These are phyloP conservation scores for Termitomyces sp. DNA, from an alignment of 768 basidiomycete genomes.

Conservation along the genomic window DNA sequence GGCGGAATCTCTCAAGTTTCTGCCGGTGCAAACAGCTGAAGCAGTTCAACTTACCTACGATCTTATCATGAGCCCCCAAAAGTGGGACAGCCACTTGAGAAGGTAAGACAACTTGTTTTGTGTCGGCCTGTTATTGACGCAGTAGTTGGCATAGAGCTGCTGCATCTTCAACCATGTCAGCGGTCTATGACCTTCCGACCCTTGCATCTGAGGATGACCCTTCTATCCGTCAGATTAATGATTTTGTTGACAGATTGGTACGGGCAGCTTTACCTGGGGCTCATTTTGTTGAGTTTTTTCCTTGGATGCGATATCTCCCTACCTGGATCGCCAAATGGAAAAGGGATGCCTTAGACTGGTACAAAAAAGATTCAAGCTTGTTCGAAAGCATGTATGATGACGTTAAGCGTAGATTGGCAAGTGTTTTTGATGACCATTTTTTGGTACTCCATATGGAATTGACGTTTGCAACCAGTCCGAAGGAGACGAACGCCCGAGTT, in stretches of 20 bases:
- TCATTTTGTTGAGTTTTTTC: background rate
- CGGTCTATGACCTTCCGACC: background rate
- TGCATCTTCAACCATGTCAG: background rate
- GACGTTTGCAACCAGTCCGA: too few species aligned
- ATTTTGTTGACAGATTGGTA: background rate
- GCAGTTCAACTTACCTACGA: constrained; percentile 22
- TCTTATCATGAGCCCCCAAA: constrained; percentile 17
- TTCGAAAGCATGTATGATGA: background rate
- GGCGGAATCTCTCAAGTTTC: constrained; percentile 15
- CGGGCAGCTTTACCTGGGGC: constrained; percentile 18
- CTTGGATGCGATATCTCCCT: background rate
- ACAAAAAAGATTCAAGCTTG: background rate
- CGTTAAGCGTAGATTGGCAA: background rate
- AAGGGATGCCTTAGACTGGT: background rate
- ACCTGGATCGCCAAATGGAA: background rate
- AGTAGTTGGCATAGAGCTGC: background rate
- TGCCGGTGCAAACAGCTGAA: constrained; percentile 22
- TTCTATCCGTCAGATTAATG: background rate
- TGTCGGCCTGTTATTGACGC: background rate
- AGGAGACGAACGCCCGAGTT: too few species aligned
- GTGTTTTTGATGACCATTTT: too few species aligned
- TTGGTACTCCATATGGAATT: too few species aligned
- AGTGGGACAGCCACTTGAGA: background rate
- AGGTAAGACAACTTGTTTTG: background rate
- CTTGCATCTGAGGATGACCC: background rate